phyloP scores from a whole-genome alignment of 208 protist species.

The Leishmania guyanensis region DNA sequence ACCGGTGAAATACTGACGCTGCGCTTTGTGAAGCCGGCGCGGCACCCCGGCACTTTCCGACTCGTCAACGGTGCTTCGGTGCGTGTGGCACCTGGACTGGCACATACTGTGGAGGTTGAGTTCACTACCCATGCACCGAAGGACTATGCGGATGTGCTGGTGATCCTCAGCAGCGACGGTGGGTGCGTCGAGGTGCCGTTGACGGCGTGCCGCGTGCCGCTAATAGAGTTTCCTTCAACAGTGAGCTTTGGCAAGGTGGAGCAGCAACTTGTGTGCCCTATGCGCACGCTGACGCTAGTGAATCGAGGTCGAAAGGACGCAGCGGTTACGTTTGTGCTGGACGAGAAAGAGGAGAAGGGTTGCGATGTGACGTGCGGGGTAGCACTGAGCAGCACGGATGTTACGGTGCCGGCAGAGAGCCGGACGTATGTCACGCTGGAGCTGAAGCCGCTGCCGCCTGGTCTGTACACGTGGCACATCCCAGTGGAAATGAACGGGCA shows the following conservation, averaged over 20 bases:
- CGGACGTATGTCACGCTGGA: conserved; percentile 57
- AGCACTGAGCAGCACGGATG: conserved; percentile 17
- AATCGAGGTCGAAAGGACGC: conserved; percentile 78
- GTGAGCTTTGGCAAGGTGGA: conserved; percentile 81
- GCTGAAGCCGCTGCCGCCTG: conserved; percentile 51
- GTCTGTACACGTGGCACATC: conserved; percentile 47
- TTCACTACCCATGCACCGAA: conserved; percentile 72
- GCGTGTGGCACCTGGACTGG: conserved; percentile 72
- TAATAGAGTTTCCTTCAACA: conserved; percentile 51
- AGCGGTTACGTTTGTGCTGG: conserved; percentile 33
- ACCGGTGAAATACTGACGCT: conserved; percentile 61
- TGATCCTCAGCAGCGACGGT: conserved; percentile 69
- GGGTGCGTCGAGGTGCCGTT: conserved; percentile 70
- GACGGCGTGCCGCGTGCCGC: conserved; percentile 59
- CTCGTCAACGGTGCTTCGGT: conserved; percentile 68
- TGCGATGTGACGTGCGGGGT: conserved; percentile 17
- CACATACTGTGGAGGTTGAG: conserved; percentile 79
- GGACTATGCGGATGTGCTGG: conserved; percentile 79
- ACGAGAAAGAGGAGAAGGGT: background rate
- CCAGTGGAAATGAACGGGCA: conserved; percentile 52
- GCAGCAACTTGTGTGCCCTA: conserved; percentile 50
- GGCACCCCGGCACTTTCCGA: conserved; percentile 56
- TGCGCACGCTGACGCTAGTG: conserved; percentile 50
- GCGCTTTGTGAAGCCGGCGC: conserved; percentile 73
- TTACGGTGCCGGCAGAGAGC: conserved; percentile 42